Conservation (phyloP, 179 eudicot genomes). For the Monotropa hypopitys region DNA sequence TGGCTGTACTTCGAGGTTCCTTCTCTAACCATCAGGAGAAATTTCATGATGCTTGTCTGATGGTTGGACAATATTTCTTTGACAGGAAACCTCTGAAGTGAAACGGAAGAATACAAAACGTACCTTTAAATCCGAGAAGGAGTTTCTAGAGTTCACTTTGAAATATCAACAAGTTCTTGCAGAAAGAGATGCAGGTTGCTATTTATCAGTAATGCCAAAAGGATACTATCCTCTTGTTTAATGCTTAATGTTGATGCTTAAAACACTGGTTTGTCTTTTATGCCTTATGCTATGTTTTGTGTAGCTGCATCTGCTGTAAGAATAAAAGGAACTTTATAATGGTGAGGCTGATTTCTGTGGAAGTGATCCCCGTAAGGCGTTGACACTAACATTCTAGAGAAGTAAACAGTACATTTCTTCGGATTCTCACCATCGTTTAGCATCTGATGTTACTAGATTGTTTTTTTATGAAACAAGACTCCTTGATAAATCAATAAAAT, state of each 20-base stretch:
- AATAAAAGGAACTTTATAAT: background rate
- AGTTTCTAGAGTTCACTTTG: slow-evolving; percentile 77
- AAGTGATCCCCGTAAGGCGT: background rate
- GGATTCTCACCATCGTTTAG: background rate
- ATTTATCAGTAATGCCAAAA: background rate
- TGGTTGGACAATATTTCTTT: background rate
- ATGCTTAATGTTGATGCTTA: background rate
- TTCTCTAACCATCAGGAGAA: background rate
- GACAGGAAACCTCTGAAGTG: slow-evolving; percentile 43
- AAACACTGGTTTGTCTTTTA: background rate
- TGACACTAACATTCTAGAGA: background rate
- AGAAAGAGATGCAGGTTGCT: slow-evolving; percentile 81
- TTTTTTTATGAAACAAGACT: background rate
- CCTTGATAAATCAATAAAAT: background rate
- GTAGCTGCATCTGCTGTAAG: background rate
- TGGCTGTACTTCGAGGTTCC: background rate
- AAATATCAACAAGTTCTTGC: slow-evolving; percentile 69
- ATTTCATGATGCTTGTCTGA: background rate
- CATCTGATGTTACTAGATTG: background rate
- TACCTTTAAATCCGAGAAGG: slow-evolving; percentile 70
- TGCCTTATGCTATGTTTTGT: background rate
- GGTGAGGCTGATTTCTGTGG: background rate
- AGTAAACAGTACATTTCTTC: background rate
- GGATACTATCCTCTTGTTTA: background rate
- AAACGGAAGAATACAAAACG: slow-evolving; percentile 80